Evolutionary conservation across 2,329 filamentous ascomycete species (phyloP).

Genomic region (Berkeleyomyces basicola): DNA sequence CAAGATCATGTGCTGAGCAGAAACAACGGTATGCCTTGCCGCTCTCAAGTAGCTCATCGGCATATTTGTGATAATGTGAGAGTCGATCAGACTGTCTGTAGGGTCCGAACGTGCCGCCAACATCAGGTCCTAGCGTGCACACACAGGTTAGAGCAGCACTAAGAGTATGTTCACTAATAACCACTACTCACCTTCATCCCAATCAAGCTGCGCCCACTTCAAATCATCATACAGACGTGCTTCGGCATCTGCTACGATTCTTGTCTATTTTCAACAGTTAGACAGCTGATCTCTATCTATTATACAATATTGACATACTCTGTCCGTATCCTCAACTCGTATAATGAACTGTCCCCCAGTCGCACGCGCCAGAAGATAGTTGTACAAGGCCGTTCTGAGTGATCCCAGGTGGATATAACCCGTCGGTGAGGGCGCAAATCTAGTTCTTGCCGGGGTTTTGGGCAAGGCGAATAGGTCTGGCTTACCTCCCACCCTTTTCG

Average conservation of each 20-base stretch:
- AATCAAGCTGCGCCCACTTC: constrained; percentile 73
- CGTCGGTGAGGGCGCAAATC: constrained; percentile 91
- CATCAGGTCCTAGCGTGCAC: constrained; percentile 45
- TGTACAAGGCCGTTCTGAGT: constrained; percentile 84
- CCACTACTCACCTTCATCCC: constrained; percentile 61
- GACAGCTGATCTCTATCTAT: constrained; percentile 7
- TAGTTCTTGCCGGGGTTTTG: constrained; percentile 36
- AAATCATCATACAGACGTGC: constrained; percentile 61
- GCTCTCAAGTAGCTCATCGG: constrained; percentile 47
- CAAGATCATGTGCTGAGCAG: constrained; percentile 57
- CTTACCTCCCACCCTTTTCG: background rate
- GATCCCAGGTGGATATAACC: constrained; percentile 88
- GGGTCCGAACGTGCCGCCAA: constrained; percentile 67
- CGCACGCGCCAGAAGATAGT: constrained; percentile 74
- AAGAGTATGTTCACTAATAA: background rate
- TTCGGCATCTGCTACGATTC: constrained; percentile 68
- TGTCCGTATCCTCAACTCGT: constrained; percentile 89
- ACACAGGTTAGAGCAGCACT: background rate
- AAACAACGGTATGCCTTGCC: constrained; percentile 87
- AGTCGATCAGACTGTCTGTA: constrained; percentile 63
- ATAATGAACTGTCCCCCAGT: constrained; percentile 83
- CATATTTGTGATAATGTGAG: constrained; percentile 53
- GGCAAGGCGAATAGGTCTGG: constrained; percentile 25
- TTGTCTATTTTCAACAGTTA: constrained; percentile 38
- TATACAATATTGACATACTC: constrained; percentile 33